Percentiles rank a stretch among this genome's conserved stretches.
phyloP scores from a whole-genome alignment of 192 early-diverging fungal genomes.

The Coemansia sp. region DNA sequence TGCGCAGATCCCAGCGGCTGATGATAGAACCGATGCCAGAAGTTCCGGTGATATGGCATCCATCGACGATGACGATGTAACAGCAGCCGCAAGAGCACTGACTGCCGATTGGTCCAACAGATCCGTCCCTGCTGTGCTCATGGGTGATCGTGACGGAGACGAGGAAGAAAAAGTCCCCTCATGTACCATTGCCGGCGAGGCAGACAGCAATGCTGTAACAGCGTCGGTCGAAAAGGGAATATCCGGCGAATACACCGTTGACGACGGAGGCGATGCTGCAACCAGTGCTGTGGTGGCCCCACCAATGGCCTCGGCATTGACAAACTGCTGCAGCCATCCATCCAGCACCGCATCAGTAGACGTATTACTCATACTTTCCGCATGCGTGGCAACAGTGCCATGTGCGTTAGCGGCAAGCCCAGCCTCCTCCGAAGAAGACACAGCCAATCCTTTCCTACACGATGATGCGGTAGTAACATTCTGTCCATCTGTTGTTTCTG shows the following conservation, averaged over 20 bases:
- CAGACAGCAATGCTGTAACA: neutral
- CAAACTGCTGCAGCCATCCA: conserved; percentile 54
- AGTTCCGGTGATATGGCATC: conserved; percentile 20
- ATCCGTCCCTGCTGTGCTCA: neutral
- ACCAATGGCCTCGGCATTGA: conserved; percentile 34
- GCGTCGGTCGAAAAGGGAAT: neutral
- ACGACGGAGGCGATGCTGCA: neutral
- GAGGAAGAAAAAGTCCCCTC: too few relatives aligned
- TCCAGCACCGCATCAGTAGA: conserved; percentile 27
- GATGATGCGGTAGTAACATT: neutral
- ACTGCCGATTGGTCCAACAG: conserved; percentile 6
- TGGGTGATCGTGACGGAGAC: neutral
- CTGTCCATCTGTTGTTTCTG: neutral
- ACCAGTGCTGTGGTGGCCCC: neutral
- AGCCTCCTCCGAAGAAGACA: neutral
- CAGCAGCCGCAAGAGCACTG: conserved; percentile 4
- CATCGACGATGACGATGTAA: conserved; percentile 1
- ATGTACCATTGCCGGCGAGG: too few relatives aligned
- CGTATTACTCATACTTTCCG: conserved; percentile 7
- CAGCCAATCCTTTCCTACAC: too few relatives aligned
- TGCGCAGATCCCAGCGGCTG: conserved; percentile 7
- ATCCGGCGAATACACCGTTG: neutral
- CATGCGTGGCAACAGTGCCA: neutral
- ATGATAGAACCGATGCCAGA: conserved; percentile 23
- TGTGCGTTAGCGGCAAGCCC: neutral